These are phyloP conservation scores for Pyrenochaeta sp. DNA, from an alignment of 2,329 filamentous ascomycete genomes.

Conservation along the genomic window DNA sequence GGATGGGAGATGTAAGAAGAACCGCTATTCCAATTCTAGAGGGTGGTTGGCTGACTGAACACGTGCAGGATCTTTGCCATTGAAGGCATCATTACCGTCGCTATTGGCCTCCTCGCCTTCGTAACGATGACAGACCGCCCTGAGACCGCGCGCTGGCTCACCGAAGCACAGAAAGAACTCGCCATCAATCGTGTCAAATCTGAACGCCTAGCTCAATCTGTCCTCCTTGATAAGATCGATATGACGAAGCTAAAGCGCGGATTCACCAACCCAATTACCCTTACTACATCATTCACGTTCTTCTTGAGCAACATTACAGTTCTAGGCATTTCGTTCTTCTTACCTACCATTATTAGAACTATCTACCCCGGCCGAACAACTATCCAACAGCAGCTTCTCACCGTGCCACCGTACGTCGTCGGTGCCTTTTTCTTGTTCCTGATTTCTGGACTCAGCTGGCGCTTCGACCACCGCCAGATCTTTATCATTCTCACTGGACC, in stretches of 20 bases:
- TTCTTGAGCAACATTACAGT: conserved; percentile 72
- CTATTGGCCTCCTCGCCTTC: conserved; percentile 65
- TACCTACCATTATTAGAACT: conserved; percentile 72
- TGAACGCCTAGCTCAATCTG: conserved; percentile 67
- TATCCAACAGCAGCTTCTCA: conserved; percentile 70
- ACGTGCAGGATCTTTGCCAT: conserved; percentile 64
- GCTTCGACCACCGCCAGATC: conserved; percentile 64
- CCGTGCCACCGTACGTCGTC: conserved; percentile 72
- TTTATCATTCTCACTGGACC: conserved; percentile 60
- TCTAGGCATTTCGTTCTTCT: conserved; percentile 72
- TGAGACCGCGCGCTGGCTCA: conserved; percentile 70
- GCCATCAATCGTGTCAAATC: conserved; percentile 71
- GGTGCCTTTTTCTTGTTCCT: conserved; percentile 69
- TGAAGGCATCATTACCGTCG: conserved; percentile 69
- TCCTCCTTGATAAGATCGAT: conserved; percentile 69
- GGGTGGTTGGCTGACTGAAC: too few relatives aligned
- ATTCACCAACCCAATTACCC: conserved; percentile 68
- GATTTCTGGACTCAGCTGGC: conserved; percentile 67
- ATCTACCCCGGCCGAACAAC: conserved; percentile 67
- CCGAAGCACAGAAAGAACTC: conserved; percentile 67
- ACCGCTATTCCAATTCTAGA: too few relatives aligned
- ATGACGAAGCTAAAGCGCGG: conserved; percentile 65
- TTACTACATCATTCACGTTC: conserved; percentile 65
- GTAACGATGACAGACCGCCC: conserved; percentile 72
- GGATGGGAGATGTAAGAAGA: conserved; percentile 57